A percentile compares a stretch with the other conserved stretches of the same genome.
phyloP scores from a whole-genome alignment of 2,329 filamentous ascomycete genomes.

The Botrytis sinoallii region DNA sequence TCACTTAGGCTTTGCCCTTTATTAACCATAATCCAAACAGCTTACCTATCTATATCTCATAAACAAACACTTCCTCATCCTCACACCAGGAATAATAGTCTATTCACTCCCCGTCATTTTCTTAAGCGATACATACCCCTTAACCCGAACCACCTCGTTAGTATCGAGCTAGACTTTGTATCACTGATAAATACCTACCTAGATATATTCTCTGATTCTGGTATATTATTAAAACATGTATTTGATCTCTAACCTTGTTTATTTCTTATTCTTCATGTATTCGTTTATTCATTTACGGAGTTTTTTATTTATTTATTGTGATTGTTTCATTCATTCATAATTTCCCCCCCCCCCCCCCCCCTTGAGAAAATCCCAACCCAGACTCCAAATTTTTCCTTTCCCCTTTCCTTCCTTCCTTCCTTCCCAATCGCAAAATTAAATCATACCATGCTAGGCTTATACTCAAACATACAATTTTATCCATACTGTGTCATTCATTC shows the following conservation, averaged over 20 bases:
- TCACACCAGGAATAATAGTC: neutral
- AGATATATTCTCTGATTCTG: neutral
- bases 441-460: neutral
- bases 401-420: neutral
- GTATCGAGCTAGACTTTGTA: neutral
- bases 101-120: neutral
- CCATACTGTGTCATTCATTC: neutral
- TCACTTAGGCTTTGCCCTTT: too few species aligned
- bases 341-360: too few species aligned
- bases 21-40: too few species aligned
- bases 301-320: neutral
- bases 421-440: neutral
- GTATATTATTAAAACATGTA: neutral
- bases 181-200: neutral
- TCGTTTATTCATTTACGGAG: neutral
- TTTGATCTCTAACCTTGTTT: neutral
- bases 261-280: neutral
- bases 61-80: too few species aligned
- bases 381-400: neutral
- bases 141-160: neutral
- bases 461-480: neutral
- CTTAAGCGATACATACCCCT: neutral
- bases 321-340: neutral
- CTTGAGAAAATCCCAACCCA: neutral
- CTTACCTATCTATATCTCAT: too few species aligned